These are phyloP conservation scores for Epichloe baconii DNA, from an alignment of 2,329 filamentous ascomycete species.

Conservation along the genomic window DNA sequence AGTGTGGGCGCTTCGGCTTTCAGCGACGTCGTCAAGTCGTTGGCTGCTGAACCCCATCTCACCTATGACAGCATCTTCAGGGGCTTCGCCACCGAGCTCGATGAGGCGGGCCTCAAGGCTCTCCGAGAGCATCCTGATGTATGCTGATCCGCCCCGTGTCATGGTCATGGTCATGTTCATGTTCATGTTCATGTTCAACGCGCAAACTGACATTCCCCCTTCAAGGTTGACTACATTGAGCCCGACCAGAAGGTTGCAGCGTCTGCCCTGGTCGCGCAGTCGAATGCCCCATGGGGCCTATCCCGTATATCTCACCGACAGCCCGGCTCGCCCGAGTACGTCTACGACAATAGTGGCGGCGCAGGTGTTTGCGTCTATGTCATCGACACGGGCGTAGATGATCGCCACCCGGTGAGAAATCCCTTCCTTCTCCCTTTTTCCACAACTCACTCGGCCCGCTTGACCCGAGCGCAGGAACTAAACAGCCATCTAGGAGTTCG, in stretches of 20 bases:
- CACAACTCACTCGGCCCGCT: not conserved
- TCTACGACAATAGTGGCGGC: constrained; percentile 22
- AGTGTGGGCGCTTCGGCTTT: constrained; percentile 5
- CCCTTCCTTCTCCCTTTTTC: not conserved
- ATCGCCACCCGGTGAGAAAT: constrained; percentile 19
- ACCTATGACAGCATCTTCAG: constrained; percentile 12
- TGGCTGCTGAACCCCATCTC: constrained; percentile 11
- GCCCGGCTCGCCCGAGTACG: constrained; percentile 13
- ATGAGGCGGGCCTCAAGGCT: constrained; percentile 7
- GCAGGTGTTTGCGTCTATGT: constrained; percentile 26
- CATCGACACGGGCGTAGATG: constrained; percentile 27
- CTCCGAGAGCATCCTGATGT: constrained; percentile 14
- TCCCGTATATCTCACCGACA: constrained; percentile 19
- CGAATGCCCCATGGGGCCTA: constrained; percentile 23
- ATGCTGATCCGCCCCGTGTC: not conserved
- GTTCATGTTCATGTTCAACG: not conserved
- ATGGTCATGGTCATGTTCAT: not conserved
- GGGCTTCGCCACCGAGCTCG: constrained; percentile 13
- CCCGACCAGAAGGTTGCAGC: constrained; percentile 15
- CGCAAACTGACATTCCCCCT: not conserved
- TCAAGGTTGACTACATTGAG: constrained; percentile 23
- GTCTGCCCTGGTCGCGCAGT: constrained; percentile 15
- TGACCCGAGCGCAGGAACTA: not conserved
- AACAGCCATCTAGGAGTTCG: constrained; percentile 19
- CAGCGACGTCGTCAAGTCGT: constrained; percentile 7